Evolutionary conservation across 805 yeast species (phyloP), one percentile per base, ranked within the genome.

Genomic region (Kuraishia hungarica): DNA sequence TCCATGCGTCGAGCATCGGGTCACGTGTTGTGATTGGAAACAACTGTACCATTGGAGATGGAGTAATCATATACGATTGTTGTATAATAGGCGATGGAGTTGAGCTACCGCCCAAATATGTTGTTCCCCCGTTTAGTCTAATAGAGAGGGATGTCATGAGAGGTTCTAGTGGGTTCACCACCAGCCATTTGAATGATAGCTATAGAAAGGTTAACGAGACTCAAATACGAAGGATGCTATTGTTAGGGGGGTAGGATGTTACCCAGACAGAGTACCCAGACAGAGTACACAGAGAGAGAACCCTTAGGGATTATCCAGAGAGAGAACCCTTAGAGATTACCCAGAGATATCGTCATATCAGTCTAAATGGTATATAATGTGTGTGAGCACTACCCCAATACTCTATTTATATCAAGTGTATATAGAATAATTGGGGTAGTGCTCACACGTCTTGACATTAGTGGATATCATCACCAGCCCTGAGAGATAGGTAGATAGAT

Each of bases 71-170:
- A 15, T 74, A 79, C 60, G 87, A 82, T 53, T 79, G 84, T 61
- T 79, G 82, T 55, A 57, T 78, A 2, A 68, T 82, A 2, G 71
- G 73, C 22, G 67, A 71, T 52, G 73, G 73, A 15, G 70, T 78
- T 0, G 57, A 59, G 2, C 58, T 82, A 1, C 82, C 83, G 0
- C 67, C 72, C 1, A 70, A 68, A 17, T 64, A 65, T 56, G 73
- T 76, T 23, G 69, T 81, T n/a, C 83, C 86, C 2, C 81, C 85
- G 0, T 81, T 74, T 58, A 72, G 80, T 43, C 66, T 72, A 28
- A 84, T 80, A 19, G 24, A 48, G 22, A n/a, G 48, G 19, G 48
- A 5, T 24, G 35, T n/a, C n/a, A n/a, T n/a, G n/a, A n/a, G 24
- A 17, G 29, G 13, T 15, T 22, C 6, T 21, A 43, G 17, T 23